These are phyloP conservation scores for Aspergillus funiculosus DNA, from an alignment of 495 filamentous ascomycete species.

Conservation along the genomic window DNA sequence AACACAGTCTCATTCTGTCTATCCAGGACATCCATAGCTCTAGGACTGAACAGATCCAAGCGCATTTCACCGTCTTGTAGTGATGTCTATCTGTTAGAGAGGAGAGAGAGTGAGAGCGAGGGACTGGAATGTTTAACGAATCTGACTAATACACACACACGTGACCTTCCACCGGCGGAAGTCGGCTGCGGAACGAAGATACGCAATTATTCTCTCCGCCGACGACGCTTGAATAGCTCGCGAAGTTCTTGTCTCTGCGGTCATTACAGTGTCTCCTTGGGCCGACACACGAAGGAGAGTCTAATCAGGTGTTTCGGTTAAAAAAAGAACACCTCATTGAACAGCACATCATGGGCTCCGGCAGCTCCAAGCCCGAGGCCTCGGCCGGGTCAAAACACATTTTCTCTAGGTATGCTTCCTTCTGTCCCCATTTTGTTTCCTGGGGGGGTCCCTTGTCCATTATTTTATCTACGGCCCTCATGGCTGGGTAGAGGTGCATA, in stretches of 20 bases:
- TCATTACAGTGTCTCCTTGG: slow-evolving; percentile 6
- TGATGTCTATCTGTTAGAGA: too few relatives aligned
- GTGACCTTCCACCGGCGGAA: slow-evolving; percentile 24
- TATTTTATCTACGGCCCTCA: too few relatives aligned
- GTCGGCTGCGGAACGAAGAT: slow-evolving; percentile 19
- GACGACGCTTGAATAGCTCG: slow-evolving; percentile 16
- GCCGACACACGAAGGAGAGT: not conserved
- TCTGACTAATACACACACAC: slow-evolving; percentile 13
- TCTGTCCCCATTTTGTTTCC: not conserved
- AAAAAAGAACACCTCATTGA: not conserved
- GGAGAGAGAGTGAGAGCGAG: too few relatives aligned
- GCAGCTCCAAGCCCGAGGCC: slow-evolving; percentile 48
- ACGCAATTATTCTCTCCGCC: slow-evolving; percentile 14
- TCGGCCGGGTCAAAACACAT: slow-evolving; percentile 46
- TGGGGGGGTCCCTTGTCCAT: too few relatives aligned
- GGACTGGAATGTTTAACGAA: not conserved
- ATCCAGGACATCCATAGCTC: too few relatives aligned
- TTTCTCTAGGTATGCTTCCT: slow-evolving; percentile 43
- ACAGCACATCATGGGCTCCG: slow-evolving; percentile 42
- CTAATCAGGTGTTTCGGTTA: not conserved
- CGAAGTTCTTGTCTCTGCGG: not conserved
- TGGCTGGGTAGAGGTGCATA: too few relatives aligned
- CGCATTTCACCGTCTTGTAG: too few relatives aligned
- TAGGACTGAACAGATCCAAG: too few relatives aligned
- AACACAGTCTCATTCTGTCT: too few relatives aligned